Evolutionary conservation across 2,329 filamentous ascomycete species (phyloP).

Genomic region (Daldinia sp.): DNA sequence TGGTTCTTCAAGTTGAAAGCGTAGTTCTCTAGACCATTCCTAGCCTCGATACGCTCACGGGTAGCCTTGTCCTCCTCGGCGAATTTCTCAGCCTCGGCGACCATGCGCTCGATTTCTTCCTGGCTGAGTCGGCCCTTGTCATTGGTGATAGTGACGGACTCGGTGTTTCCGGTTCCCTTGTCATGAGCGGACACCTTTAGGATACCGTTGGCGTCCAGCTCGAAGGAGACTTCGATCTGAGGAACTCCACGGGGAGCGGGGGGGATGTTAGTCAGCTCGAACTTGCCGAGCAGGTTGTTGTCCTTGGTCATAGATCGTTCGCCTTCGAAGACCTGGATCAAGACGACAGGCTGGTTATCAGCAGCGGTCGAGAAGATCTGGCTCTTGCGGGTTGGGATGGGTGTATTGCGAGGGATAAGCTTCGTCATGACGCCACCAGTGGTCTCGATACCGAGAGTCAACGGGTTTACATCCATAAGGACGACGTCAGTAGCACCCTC

Average conservation of each 20-base stretch:
- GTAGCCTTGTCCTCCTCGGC: slow-evolving; percentile 99
- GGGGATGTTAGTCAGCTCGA: slow-evolving; percentile 96
- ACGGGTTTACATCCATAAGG: slow-evolving; percentile 96
- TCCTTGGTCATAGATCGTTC: slow-evolving; percentile 95
- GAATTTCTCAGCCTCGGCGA: slow-evolving; percentile 97
- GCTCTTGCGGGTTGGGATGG: slow-evolving; percentile 95
- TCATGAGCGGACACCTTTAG: slow-evolving; percentile 95
- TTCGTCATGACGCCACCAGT: slow-evolving; percentile 98
- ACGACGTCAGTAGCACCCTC: slow-evolving; percentile 83
- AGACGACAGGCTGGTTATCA: slow-evolving; percentile 94
- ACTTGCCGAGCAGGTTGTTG: slow-evolving; percentile 98
- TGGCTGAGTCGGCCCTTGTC: slow-evolving; percentile 97
- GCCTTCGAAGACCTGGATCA: slow-evolving; percentile 96
- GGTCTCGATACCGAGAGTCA: slow-evolving; percentile 97
- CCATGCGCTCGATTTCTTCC: slow-evolving; percentile 99
- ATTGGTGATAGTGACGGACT: slow-evolving; percentile 99
- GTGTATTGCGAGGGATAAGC: slow-evolving; percentile 93
- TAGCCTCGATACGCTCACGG: slow-evolving; percentile 94
- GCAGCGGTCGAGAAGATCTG: slow-evolving; percentile 98
- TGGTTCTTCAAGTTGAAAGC: slow-evolving; percentile 99
- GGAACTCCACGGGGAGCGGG: slow-evolving; percentile 95
- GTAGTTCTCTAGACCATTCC: slow-evolving; percentile 99
- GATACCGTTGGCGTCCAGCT: slow-evolving; percentile 98
- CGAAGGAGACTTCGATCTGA: slow-evolving; percentile 98
- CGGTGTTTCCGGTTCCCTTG: slow-evolving; percentile 97